These are phyloP conservation scores for Eucalyptus pauciflora DNA, from an alignment of 345 rosid genomes.

Conservation along the genomic window DNA sequence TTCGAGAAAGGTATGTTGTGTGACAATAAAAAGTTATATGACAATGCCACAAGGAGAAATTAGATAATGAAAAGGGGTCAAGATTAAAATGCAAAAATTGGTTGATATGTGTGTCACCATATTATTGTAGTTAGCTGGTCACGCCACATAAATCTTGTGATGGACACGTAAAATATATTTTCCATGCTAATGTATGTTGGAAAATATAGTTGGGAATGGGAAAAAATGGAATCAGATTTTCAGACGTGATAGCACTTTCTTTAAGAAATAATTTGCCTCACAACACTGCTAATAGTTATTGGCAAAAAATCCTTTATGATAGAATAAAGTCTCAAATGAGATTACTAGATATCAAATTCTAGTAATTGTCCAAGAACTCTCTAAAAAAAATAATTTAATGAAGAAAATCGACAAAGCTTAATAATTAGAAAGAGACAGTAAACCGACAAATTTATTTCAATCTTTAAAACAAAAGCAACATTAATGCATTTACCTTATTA, in stretches of 20 bases:
- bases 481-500: background rate
- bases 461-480: background rate
- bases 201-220: too few species aligned
- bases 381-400: rapidly evolving
- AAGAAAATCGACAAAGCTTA: background rate
- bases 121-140: background rate
- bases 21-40: background rate
- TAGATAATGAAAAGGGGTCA: background rate
- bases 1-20: background rate
- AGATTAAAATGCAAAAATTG: background rate
- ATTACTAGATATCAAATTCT: background rate
- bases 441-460: rapidly evolving
- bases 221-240: too few species aligned
- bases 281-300: rapidly evolving
- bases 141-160: background rate
- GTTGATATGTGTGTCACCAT: background rate
- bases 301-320: rapidly evolving
- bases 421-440: background rate
- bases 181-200: rapidly evolving
- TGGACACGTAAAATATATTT: background rate
- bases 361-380: background rate
- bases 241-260: rapidly evolving
- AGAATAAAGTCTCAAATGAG: rapidly evolving
- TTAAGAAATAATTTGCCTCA: too few species aligned
- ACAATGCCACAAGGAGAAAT: background rate